phyloP scores from a whole-genome alignment of 2,329 filamentous ascomycete species.

The Verticillium nubilum region DNA sequence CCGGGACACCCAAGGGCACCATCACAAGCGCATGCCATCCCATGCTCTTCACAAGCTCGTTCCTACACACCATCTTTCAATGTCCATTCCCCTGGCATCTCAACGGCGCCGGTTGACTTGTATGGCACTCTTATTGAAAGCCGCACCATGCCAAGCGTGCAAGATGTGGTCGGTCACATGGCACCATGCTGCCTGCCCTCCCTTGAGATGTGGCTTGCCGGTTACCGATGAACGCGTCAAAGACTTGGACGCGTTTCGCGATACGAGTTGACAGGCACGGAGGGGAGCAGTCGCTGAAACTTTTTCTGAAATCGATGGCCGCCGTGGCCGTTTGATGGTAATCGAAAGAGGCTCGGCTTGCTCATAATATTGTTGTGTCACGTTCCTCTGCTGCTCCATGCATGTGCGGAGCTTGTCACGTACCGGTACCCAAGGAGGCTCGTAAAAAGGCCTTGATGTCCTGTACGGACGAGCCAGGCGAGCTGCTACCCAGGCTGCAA shows the following conservation, averaged over 20 bases:
- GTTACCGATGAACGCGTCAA: neutral
- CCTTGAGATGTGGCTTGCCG: neutral
- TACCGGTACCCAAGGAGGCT: too few species aligned
- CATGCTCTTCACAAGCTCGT: conserved; percentile 3
- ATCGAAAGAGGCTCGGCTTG: neutral
- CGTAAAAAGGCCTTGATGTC: neutral
- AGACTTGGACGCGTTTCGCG: neutral
- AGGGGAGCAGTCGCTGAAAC: neutral
- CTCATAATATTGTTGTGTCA: neutral
- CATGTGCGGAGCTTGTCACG: too few species aligned
- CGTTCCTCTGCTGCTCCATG: neutral
- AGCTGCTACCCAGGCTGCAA: neutral
- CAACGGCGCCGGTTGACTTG: neutral
- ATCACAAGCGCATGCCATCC: neutral
- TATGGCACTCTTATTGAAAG: neutral
- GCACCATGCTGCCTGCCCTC: neutral
- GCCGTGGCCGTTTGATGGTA: too few species aligned
- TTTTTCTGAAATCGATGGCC: neutral
- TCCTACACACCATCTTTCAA: conserved; percentile 7
- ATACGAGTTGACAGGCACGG: neutral
- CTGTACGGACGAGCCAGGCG: neutral
- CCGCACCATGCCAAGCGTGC: neutral
- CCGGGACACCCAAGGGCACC: neutral
- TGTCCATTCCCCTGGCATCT: neutral
- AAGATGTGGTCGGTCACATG: neutral